phyloP scores from a whole-genome alignment of 176 grass and related monocot species.

The Puya raimondii region DNA sequence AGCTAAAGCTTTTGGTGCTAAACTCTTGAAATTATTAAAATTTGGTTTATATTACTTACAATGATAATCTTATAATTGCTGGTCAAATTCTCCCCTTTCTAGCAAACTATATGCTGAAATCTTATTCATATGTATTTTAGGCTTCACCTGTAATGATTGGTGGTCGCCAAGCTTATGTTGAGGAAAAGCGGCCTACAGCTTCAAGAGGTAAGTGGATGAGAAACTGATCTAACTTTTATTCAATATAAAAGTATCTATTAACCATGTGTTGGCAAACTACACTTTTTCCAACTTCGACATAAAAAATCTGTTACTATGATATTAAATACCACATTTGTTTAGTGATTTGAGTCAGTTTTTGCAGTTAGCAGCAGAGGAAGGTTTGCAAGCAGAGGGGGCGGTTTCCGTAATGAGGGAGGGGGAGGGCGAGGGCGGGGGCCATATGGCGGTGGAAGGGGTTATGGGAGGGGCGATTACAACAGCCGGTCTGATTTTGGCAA shows the following conservation, averaged over 20 bases:
- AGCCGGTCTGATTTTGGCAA: slow-evolving; percentile 49
- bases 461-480: slow-evolving; percentile 53
- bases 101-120: slow-evolving; percentile 2
- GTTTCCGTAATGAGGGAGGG: slow-evolving; percentile 57
- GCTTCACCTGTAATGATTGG: slow-evolving; percentile 72
- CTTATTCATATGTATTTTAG: slow-evolving; percentile 25
- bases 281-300: too few relatives aligned
- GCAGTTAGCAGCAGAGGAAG: slow-evolving; percentile 65
- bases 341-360: background rate
- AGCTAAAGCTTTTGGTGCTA: background rate
- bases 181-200: slow-evolving; percentile 75
- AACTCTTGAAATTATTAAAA: background rate
- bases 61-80: background rate
- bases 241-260: background rate
- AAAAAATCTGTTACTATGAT: background rate
- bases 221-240: background rate
- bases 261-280: too few relatives aligned
- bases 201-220: slow-evolving; percentile 46
- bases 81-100: background rate
- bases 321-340: background rate
- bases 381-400: slow-evolving; percentile 59
- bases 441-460: slow-evolving; percentile 56
- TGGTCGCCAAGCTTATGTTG: slow-evolving; percentile 52
- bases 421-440: slow-evolving; percentile 53
- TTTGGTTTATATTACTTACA: background rate